Evolutionary conservation across 78 protist species (phyloP).

Genomic region (Dictyostelium intermedium): DNA sequence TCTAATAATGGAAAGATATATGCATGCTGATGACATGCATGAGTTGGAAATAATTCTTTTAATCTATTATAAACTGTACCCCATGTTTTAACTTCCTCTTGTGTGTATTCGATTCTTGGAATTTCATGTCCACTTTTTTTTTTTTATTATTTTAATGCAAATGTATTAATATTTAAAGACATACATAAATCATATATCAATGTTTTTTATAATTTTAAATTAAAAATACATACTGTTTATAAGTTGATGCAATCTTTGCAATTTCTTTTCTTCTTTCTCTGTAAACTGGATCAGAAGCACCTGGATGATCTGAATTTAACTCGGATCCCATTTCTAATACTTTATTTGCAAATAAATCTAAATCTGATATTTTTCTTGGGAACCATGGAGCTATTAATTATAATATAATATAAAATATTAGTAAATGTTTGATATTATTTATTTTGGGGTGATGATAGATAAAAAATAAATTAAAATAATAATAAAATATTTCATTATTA

Average conservation of each 20-base stretch:
- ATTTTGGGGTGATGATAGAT: too few relatives aligned
- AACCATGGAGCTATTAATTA: conserved; percentile 75
- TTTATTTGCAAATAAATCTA: conserved; percentile 68
- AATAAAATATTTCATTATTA: too few relatives aligned
- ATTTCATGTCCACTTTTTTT: conserved; percentile 75
- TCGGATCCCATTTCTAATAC: conserved; percentile 84
- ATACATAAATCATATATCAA: too few relatives aligned
- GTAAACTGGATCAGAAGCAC: conserved; percentile 92
- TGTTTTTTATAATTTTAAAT: background rate
- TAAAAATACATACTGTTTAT: conserved; percentile 50
- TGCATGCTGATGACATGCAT: conserved; percentile 91
- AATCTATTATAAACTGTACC: conserved; percentile 62
- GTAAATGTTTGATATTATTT: too few relatives aligned
- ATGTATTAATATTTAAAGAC: too few relatives aligned
- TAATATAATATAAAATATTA: too few relatives aligned
- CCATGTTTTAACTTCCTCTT: conserved; percentile 91
- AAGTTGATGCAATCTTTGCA: conserved; percentile 77
- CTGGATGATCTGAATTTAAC: conserved; percentile 92
- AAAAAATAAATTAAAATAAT: too few relatives aligned
- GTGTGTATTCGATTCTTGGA: conserved; percentile 87
- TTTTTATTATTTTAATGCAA: background rate
- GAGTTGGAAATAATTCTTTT: conserved; percentile 85
- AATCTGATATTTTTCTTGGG: conserved; percentile 72
- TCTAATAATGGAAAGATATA: conserved; percentile 85
- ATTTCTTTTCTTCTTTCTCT: conserved; percentile 84